A percentile compares a stretch with the other conserved stretches of the same genome.
These are phyloP conservation scores for Fusarium succisae DNA, from an alignment of 2,329 filamentous ascomycete genomes.

Conservation along the genomic window DNA sequence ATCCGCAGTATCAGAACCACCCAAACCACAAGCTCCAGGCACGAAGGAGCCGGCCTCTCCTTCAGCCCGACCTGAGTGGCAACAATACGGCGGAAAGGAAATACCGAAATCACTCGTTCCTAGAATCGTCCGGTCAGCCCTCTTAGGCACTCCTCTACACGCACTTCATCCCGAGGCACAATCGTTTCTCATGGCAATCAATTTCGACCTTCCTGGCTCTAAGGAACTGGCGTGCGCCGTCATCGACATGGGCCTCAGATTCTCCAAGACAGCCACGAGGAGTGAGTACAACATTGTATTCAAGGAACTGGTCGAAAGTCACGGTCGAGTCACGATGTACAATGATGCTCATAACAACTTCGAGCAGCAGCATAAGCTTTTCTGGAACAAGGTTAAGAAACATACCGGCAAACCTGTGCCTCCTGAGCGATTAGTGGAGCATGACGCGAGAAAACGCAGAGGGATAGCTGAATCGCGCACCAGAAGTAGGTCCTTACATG, in stretches of 20 bases:
- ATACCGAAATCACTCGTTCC: conserved; percentile 15
- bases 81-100: neutral
- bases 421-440: conserved; percentile 9
- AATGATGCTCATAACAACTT: conserved; percentile 7
- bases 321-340: conserved; percentile 1
- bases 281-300: conserved; percentile 33
- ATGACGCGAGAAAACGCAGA: neutral
- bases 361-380: conserved; percentile 15
- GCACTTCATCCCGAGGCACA: conserved; percentile 17
- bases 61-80: conserved; percentile 11
- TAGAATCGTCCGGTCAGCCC: neutral
- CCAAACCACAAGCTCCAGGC: neutral
- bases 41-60: neutral
- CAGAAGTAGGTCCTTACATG: conserved; percentile 3
- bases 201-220: neutral
- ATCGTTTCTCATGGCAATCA: conserved; percentile 18
- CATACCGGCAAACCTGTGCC: conserved; percentile 21
- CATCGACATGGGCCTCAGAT: conserved; percentile 31
- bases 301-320: neutral
- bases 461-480: neutral
- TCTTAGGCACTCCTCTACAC: neutral
- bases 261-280: conserved; percentile 18
- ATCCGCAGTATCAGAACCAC: neutral
- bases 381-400: conserved; percentile 19
- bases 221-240: conserved; percentile 21